Evolutionary conservation across 1,284 basidiomycete genomes (phyloP).

Genomic region (Agaricales sp.): DNA sequence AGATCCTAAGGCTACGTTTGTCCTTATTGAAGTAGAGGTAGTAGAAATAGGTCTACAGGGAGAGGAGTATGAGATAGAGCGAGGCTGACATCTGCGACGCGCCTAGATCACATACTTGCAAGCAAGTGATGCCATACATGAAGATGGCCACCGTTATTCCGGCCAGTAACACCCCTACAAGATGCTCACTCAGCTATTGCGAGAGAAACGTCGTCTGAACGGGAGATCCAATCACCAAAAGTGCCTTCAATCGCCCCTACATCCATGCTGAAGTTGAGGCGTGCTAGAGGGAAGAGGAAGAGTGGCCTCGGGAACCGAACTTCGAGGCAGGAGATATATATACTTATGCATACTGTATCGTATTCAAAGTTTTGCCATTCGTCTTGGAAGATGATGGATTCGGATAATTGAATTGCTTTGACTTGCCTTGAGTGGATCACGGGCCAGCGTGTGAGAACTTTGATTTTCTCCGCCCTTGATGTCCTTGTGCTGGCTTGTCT

Average conservation of each 20-base stretch:
- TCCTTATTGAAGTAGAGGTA: neutral
- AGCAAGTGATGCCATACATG: neutral
- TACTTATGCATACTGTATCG: neutral
- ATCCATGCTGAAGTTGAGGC: neutral
- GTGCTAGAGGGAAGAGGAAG: no score
- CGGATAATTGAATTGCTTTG: no score
- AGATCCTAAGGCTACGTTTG: neutral
- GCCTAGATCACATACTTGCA: neutral
- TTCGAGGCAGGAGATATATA: neutral
- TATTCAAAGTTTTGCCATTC: neutral
- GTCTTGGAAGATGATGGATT: neutral
- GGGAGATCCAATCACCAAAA: neutral
- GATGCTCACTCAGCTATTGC: no score
- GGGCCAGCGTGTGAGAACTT: no score
- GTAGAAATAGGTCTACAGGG: neutral
- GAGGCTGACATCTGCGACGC: neutral
- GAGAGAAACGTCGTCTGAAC: neutral
- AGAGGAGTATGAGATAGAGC: neutral
- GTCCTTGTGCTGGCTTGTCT: no score
- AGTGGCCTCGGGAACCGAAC: no score
- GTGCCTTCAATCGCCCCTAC: neutral
- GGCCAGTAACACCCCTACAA: neutral
- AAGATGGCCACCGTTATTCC: neutral
- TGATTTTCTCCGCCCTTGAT: no score
- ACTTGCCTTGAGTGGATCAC: no score